Evolutionary conservation across 768 basidiomycete genomes (phyloP), one percentile per base, ranked within the genome.

Genomic region (Agaricus bisporus): DNA sequence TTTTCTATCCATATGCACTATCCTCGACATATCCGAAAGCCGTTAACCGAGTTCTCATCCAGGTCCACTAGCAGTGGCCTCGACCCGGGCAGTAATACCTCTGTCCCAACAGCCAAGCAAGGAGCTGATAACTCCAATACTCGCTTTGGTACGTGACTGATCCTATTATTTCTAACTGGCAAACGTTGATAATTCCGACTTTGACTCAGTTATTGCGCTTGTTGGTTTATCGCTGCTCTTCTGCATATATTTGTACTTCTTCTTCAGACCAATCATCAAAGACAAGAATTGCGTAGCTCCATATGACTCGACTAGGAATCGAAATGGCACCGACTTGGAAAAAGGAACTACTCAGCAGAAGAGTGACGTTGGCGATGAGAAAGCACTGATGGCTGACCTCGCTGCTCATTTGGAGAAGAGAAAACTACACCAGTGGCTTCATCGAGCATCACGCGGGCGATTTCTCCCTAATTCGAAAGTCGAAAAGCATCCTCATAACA

Each of bases 221-320:
- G 28, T 46, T 11, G 35, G 20, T 15, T 45, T 32, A 32, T 32
- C 32, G 32, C 32, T 37, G 18, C 10, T 54, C n/a, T 47, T 54
- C 43, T 14, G 25, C 20, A 43, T 37, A 9, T 54, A 54, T 35
- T 45, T 54, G 22, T 46, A 46, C 44, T 15, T 54, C 35, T 39
- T 37, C 6, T 17, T 54, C 45, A 41, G 32, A 4, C 52, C 52
- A 15, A 18, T 54, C 36, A 39, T 54, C 36, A 45, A 39, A n/a
- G 52, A 54, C 37, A 37, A 37, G 14, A 29, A n/a, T 15, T 18
- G 37, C 25, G 37, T 54, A 5, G 52, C 52, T 26, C 44, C 52
- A n/a, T 39, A 54, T 26, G 17, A 39, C 5, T 39, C 38, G 10
- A 39, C 38, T 39, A 14, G 17, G 17, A 14, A 39, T 39, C 17